A percentile compares a stretch with the other conserved stretches of the same genome.
phyloP scores from a whole-genome alignment of 2,329 filamentous ascomycete genomes.

The Fusarium cicatricum region DNA sequence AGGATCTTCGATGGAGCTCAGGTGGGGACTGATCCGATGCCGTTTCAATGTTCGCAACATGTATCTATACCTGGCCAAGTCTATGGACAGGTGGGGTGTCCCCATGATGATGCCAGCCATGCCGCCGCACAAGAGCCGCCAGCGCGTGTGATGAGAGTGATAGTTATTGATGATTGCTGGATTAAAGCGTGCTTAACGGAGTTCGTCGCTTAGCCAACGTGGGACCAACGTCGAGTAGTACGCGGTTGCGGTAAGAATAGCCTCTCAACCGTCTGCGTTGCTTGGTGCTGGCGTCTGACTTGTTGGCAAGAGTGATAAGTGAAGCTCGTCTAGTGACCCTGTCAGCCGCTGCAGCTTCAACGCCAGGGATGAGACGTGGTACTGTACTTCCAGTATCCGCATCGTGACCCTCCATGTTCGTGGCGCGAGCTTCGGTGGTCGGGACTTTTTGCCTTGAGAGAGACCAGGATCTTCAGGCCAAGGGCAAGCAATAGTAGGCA shows the following conservation, averaged over 20 bases:
- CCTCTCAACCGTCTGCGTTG: too few relatives aligned
- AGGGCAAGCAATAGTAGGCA: background rate
- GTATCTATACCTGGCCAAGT: conserved; percentile 14
- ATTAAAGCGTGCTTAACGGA: conserved; percentile 23
- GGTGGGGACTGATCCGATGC: too few relatives aligned
- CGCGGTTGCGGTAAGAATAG: conserved; percentile 8
- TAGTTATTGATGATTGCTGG: background rate
- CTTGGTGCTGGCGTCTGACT: conserved; percentile 11
- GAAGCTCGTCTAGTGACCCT: conserved; percentile 10
- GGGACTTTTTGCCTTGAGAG: conserved; percentile 18
- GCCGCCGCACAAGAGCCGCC: conserved; percentile 1
- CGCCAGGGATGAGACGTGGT: conserved; percentile 22
- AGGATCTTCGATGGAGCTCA: too few relatives aligned
- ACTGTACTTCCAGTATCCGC: conserved; percentile 3
- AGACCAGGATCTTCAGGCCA: background rate
- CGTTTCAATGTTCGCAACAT: conserved; percentile 9
- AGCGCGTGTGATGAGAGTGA: conserved; percentile 16
- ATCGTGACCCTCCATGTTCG: conserved; percentile 20
- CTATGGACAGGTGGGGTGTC: conserved; percentile 9
- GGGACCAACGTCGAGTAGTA: conserved; percentile 24
- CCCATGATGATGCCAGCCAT: conserved; percentile 20
- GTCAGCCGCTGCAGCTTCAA: conserved; percentile 17
- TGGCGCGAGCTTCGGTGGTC: conserved; percentile 18
- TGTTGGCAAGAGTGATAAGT: conserved; percentile 6
- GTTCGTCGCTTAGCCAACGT: background rate